Base-by-base conservation (phyloP, 768 basidiomycete genomes). In the Termitomyces sp. region DNA sequence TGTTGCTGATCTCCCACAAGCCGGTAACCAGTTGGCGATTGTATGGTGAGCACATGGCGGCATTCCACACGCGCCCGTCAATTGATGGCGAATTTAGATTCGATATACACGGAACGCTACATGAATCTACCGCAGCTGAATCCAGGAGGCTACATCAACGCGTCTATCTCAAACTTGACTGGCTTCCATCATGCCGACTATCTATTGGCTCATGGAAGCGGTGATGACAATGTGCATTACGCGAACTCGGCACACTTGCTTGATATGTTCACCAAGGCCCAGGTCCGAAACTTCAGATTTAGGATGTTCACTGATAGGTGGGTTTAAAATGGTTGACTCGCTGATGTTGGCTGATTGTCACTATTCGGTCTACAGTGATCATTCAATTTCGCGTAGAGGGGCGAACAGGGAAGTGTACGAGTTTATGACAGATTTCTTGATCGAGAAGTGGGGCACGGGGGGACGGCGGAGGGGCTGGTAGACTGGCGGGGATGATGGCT, bases 301-400 rank as follows among this genome's bases (percentile, higher is more conserved):
- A 82, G 95, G 66, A 92, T 98, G 91, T 99, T 98, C 72, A 94
- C 94, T 23, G 97, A 99, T 72, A 93, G 91, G 89, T 91, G 57
- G 65, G 81, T 66, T 45, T 4, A 19, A n/a, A 25, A 17, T 59
- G 59, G 59, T 58, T 52, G 40, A 55, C 34, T 43, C 27, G 55
- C 58, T 61, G 56, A 55, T 58, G 34, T 11, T 59, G 57, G 60
- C 51, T 60, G 58, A 59, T 57, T 34, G 59, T 61, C 50, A 52
- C 47, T 56, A 16, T 53, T 64, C 55, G 48, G 41, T 11, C 6
- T 10, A 44, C 67, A 95, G 93, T 63, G 91, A 95, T 67, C 96
- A 97, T 66, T 66, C 74, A 10, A 96, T 98, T 62, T 69, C 57
- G 32, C 80, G 73, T 59, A 76, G 94, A 40, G 90, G 88, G 1